phyloP scores from a whole-genome alignment of 129 eudicot genomes.

The Ambrosia artemisiifolia region DNA sequence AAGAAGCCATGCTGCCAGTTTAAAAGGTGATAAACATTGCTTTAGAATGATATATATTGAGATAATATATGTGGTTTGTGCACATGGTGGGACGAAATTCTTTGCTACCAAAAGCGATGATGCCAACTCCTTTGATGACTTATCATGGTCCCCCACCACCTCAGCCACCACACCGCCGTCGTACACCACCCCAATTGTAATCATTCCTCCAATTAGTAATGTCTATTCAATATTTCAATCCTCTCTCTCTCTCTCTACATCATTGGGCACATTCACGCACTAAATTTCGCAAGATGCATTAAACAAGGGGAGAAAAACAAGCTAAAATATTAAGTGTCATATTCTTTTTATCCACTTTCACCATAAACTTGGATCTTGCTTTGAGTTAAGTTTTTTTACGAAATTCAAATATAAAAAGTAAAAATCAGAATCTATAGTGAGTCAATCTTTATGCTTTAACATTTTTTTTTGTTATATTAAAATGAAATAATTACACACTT shows the following conservation, averaged over 20 bases:
- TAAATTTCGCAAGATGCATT: conserved; percentile 20
- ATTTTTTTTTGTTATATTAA: too few species aligned
- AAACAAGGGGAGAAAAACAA: background rate
- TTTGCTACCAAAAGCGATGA: conserved; percentile 32
- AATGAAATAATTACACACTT: too few species aligned
- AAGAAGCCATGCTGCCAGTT: conserved; percentile 34
- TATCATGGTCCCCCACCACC: conserved; percentile 7
- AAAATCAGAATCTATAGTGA: too few species aligned
- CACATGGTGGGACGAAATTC: conserved; percentile 34
- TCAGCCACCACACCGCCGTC: background rate
- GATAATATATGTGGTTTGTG: conserved; percentile 27
- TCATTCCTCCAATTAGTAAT: conserved; percentile 27
- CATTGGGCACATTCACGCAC: background rate
- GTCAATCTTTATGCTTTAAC: too few species aligned
- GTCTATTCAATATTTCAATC: conserved; percentile 29
- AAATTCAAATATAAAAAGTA: too few species aligned
- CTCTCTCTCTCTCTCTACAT: background rate
- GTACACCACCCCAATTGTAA: conserved; percentile 8
- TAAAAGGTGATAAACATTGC: conserved; percentile 29
- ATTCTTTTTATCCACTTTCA: too few species aligned
- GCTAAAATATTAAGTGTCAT: background rate
- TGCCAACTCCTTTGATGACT: conserved; percentile 30
- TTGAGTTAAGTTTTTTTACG: too few species aligned
- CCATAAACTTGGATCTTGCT: too few species aligned
- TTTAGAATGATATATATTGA: conserved; percentile 13